Conservation (phyloP, 2,329 filamentous ascomycete species). For the Trematosphaeria pertusa region DNA sequence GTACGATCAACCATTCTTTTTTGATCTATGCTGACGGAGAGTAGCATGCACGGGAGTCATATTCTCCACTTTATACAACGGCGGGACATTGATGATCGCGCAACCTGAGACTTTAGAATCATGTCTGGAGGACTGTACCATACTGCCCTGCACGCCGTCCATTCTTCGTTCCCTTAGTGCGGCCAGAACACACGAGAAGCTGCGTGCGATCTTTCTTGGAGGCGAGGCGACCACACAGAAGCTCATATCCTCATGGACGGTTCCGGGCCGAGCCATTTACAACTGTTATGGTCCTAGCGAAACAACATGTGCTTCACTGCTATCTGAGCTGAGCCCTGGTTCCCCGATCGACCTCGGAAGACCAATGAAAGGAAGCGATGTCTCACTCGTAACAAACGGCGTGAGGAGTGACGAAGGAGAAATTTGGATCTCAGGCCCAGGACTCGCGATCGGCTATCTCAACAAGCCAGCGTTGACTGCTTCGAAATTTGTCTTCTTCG, state of each 20-base stretch:
- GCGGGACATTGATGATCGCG: neutral
- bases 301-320: neutral
- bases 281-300: neutral
- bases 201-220: neutral
- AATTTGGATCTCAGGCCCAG: neutral
- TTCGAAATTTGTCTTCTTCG: neutral
- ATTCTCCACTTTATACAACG: neutral
- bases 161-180: neutral
- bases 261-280: neutral
- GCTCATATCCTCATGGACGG: neutral
- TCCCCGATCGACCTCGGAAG: neutral
- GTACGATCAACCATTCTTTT: neutral
- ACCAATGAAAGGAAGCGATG: too few species aligned
- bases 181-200: neutral
- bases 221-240: neutral
- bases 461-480: neutral
- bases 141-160: neutral
- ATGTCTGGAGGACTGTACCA: neutral
- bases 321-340: neutral
- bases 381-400: too few species aligned
- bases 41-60: neutral
- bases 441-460: neutral
- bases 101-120: neutral
- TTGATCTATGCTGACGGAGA: too few species aligned
- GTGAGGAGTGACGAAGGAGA: too few species aligned